Percentiles rank a stretch among this genome's conserved stretches.
phyloP scores from a whole-genome alignment of 108 stramenopile species.

The Cyclotella atomus region DNA sequence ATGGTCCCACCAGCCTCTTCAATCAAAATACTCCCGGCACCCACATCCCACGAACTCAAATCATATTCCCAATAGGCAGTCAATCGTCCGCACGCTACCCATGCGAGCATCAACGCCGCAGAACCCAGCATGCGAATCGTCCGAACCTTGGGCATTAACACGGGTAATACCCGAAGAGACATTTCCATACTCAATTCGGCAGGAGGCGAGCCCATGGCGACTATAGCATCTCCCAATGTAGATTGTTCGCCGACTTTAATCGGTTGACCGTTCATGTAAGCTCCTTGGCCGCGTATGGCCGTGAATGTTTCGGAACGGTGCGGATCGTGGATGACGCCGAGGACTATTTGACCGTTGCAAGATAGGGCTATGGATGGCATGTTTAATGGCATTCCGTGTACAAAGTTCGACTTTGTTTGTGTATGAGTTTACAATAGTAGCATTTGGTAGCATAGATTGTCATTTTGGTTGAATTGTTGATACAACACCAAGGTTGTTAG shows the following conservation, averaged over 20 bases:
- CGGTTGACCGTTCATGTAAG: conserved; percentile 70
- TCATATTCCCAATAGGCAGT: conserved; percentile 84
- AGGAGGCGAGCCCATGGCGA: conserved; percentile 85
- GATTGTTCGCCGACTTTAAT: conserved; percentile 28
- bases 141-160: conserved; percentile 73
- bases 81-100: conserved; percentile 86
- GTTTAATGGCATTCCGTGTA: conserved; percentile 80
- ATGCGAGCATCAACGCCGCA: conserved; percentile 89
- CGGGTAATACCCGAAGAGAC: conserved; percentile 66
- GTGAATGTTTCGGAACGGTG: conserved; percentile 82
- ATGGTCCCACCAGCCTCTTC: conserved; percentile 87
- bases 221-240: conserved; percentile 58
- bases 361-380: conserved; percentile 85
- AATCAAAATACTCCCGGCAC: conserved; percentile 86
- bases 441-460: too few species aligned
- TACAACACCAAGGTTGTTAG: too few species aligned
- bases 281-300: conserved; percentile 76
- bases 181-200: conserved; percentile 59
- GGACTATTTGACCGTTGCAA: conserved; percentile 70
- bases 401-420: conserved; percentile 70
- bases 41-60: conserved; percentile 88
- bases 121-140: conserved; percentile 82
- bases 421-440: conserved; percentile 37
- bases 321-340: conserved; percentile 89
- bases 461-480: too few species aligned